Evolutionary conservation across 2,329 filamentous ascomycete species (phyloP), one percentile per base, ranked within the genome.

Genomic region (Hymenoscyphus scutula): DNA sequence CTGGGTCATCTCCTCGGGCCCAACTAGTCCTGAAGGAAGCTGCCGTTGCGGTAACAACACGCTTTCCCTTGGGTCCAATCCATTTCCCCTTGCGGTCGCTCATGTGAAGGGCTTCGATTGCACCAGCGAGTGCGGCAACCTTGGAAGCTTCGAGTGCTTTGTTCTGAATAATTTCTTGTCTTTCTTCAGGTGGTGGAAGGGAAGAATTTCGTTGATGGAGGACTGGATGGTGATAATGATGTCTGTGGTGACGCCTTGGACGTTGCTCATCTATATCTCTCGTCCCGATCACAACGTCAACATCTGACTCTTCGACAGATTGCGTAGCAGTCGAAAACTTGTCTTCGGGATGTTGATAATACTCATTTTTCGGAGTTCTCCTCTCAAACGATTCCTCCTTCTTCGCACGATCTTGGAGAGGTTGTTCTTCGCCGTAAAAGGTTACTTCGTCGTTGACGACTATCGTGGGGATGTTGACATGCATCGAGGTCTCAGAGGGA

Each of bases 81-180:
- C 75, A 37, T 72, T 78, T 59, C 77, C 79, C 59, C 69, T 79
- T 23, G 76, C 76, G 66, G 67, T 80, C 56, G 69, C 73, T 8
- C 77, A 78, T 65, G 76, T 78, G 0, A 67, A 77, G 56, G 74
- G 78, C 56, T 68, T 80, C 67, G 58, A 79, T 68, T 62, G 77
- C 60, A 54, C 78, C 72, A 0, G 76, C 74, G 5, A 72, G 64
- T 5, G 70, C 65, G 27, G 61, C 63, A 5, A 69, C 67, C 57
- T 72, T 69, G 17, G 69, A 70, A 1, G 66, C 69, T 11, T 73
- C 70, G 1, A 67, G 60, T 8, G 69, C 68, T 25, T 65, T 62
- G 8, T 30, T 25, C 3, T 32, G 53, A 41, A 61, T 30, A 1
- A 70, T 65, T 6, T 68, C 59, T 17, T 59, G 19, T 53, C 32